phyloP scores from a whole-genome alignment of 768 basidiomycete genomes.

The Auricularia heimuer region DNA sequence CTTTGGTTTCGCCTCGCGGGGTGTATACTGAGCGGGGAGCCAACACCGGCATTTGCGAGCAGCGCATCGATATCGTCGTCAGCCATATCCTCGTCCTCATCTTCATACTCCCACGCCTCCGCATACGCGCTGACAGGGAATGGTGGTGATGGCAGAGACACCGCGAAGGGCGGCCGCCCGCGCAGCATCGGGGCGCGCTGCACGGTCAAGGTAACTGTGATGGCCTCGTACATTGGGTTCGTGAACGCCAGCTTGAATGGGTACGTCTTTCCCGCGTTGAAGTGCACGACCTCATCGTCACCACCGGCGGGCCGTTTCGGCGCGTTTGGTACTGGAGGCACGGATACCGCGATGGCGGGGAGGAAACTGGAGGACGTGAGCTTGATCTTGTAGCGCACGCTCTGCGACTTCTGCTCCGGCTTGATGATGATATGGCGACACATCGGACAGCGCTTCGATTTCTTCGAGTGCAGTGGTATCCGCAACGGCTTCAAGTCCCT shows the following conservation, averaged over 20 bases:
- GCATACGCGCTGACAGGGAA: slow-evolving; percentile 86
- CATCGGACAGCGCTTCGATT: slow-evolving; percentile 87
- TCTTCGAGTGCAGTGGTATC: slow-evolving; percentile 86
- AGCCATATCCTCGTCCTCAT: slow-evolving; percentile 75
- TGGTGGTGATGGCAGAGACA: slow-evolving; percentile 65
- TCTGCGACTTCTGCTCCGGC: slow-evolving; percentile 94
- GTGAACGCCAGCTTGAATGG: slow-evolving; percentile 84
- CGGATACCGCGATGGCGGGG: slow-evolving; percentile 66
- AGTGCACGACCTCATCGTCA: slow-evolving; percentile 38
- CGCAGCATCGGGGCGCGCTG: slow-evolving; percentile 54
- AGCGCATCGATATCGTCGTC: slow-evolving; percentile 33
- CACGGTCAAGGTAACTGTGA: slow-evolving; percentile 79
- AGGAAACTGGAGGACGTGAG: slow-evolving; percentile 92
- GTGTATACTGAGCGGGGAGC: neutral
- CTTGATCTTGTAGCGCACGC: slow-evolving; percentile 93
- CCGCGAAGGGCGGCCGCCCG: slow-evolving; percentile 63
- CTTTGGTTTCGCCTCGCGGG: slow-evolving; percentile 11
- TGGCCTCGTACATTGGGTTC: slow-evolving; percentile 94
- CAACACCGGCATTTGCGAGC: slow-evolving; percentile 5
- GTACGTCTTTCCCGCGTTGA: slow-evolving; percentile 66
- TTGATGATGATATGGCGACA: slow-evolving; percentile 97
- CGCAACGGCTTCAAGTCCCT: slow-evolving; percentile 77
- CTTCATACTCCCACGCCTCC: slow-evolving; percentile 97
- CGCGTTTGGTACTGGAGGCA: slow-evolving; percentile 38
- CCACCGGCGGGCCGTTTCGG: slow-evolving; percentile 23